A percentile compares a stretch with the other conserved stretches of the same genome.
These are phyloP conservation scores for Aurantiochytrium sp. DNA, from an alignment of 108 stramenopile genomes.

Conservation along the genomic window DNA sequence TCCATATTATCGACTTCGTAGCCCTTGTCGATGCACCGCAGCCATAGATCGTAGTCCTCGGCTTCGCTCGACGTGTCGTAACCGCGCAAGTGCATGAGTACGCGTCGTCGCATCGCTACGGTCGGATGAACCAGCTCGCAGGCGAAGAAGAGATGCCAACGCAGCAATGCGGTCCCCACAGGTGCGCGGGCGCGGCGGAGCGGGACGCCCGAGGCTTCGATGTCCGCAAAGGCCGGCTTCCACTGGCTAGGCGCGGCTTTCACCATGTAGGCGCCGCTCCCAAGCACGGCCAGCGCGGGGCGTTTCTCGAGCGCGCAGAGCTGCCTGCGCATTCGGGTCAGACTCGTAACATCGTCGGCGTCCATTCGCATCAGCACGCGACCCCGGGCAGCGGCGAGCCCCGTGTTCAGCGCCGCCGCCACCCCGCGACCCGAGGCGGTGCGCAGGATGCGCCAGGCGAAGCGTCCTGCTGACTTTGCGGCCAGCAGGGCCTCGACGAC, in stretches of 20 bases:
- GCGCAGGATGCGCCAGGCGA: no score
- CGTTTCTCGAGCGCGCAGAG: not conserved
- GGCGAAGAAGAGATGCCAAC: not conserved
- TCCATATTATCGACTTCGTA: not conserved
- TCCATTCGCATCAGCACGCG: not conserved
- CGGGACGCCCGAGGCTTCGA: no score
- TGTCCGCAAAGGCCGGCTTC: not conserved
- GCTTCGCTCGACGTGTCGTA: not conserved
- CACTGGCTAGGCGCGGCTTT: not conserved
- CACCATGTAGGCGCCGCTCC: not conserved
- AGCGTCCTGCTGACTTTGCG: no score
- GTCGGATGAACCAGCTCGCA: not conserved
- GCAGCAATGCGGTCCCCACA: not conserved
- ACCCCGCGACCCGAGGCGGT: not conserved
- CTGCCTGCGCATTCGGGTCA: not conserved
- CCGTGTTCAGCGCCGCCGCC: not conserved
- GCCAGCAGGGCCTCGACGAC: no score
- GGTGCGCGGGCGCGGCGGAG: not conserved
- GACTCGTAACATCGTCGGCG: not conserved
- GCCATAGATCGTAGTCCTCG: constrained; percentile 6
- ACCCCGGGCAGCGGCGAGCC: not conserved
- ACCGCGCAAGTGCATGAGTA: not conserved
- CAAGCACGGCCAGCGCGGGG: not conserved
- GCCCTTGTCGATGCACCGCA: not conserved
- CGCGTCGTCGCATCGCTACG: not conserved